These are phyloP conservation scores for Thermomyces lanuginosus DNA, from an alignment of 2,329 filamentous ascomycete genomes.

Conservation along the genomic window DNA sequence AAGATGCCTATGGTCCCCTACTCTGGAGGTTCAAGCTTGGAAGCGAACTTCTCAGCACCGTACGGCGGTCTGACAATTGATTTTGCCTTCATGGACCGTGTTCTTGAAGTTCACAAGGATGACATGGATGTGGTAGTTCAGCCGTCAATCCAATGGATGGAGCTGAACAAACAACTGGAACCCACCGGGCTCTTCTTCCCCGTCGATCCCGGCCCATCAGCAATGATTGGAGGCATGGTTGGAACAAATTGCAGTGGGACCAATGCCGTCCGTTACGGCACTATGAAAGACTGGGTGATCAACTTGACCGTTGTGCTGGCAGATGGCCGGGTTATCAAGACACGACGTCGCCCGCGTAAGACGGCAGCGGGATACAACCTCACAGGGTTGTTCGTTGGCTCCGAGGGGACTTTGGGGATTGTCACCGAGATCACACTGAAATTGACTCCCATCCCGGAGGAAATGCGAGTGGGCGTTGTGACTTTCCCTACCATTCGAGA, in stretches of 20 bases:
- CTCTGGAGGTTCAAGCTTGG: slow-evolving; percentile 70
- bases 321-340: slow-evolving; percentile 53
- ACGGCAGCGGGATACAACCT: slow-evolving; percentile 57
- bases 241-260: slow-evolving; percentile 51
- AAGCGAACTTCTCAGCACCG: slow-evolving; percentile 79
- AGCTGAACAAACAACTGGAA: slow-evolving; percentile 60
- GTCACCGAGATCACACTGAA: slow-evolving; percentile 57
- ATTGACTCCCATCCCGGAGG: slow-evolving; percentile 45
- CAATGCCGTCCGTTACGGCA: slow-evolving; percentile 49
- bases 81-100: slow-evolving; percentile 72
- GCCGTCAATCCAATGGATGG: slow-evolving; percentile 83
- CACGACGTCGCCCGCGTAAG: slow-evolving; percentile 48
- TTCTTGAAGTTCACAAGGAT: slow-evolving; percentile 61
- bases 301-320: slow-evolving; percentile 55
- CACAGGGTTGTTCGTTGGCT: slow-evolving; percentile 51
- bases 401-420: slow-evolving; percentile 54
- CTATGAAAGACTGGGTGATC: slow-evolving; percentile 62
- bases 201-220: slow-evolving; percentile 62
- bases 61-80: slow-evolving; percentile 80
- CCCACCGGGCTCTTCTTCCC: slow-evolving; percentile 73
- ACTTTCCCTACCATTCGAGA: slow-evolving; percentile 42
- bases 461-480: slow-evolving; percentile 49
- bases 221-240: slow-evolving; percentile 44
- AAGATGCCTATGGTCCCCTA: slow-evolving; percentile 73
- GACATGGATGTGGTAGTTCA: slow-evolving; percentile 92